phyloP scores from a whole-genome alignment of 2,329 filamentous ascomycete genomes.

The Fusarium mangiferae region DNA sequence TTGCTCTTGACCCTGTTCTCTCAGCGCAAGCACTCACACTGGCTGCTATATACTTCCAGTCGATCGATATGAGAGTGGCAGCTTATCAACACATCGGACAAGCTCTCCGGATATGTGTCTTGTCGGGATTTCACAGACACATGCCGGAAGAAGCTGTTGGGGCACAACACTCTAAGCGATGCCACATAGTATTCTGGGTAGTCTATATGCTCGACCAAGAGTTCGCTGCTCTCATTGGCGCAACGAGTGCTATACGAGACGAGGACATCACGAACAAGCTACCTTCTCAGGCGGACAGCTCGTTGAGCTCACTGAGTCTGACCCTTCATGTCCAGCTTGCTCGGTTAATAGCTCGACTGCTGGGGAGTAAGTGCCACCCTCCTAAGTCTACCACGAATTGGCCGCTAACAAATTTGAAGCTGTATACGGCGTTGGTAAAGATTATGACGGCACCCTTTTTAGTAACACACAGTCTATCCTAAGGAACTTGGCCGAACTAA shows the following conservation, averaged over 20 bases:
- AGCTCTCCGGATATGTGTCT: conserved; percentile 47
- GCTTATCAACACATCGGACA: conserved; percentile 53
- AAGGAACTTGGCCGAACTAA: conserved; percentile 41
- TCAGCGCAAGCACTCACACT: conserved; percentile 47
- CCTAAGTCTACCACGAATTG: rapidly evolving
- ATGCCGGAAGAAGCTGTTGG: conserved; percentile 38
- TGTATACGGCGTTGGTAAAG: conserved; percentile 43
- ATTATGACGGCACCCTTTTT: conserved; percentile 44
- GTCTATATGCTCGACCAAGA: conserved; percentile 46
- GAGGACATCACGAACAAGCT: conserved; percentile 46
- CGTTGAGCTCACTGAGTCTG: conserved; percentile 40
- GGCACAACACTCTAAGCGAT: conserved; percentile 40
- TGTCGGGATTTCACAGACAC: conserved; percentile 46
- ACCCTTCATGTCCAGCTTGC: conserved; percentile 43
- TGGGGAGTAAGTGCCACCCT: conserved; percentile 21
- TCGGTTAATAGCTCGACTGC: conserved; percentile 38
- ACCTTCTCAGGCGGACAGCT: conserved; percentile 44
- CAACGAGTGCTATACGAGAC: conserved; percentile 43
- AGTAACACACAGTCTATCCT: conserved; percentile 45
- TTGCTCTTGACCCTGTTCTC: conserved; percentile 35
- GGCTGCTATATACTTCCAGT: conserved; percentile 53
- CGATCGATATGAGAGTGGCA: conserved; percentile 52
- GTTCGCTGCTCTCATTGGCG: conserved; percentile 43
- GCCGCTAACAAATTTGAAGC: conserved; percentile 9
- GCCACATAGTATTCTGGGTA: conserved; percentile 46